Base-by-base conservation (phyloP, 176 grass and related monocot genomes). In the Puya raimondii region DNA sequence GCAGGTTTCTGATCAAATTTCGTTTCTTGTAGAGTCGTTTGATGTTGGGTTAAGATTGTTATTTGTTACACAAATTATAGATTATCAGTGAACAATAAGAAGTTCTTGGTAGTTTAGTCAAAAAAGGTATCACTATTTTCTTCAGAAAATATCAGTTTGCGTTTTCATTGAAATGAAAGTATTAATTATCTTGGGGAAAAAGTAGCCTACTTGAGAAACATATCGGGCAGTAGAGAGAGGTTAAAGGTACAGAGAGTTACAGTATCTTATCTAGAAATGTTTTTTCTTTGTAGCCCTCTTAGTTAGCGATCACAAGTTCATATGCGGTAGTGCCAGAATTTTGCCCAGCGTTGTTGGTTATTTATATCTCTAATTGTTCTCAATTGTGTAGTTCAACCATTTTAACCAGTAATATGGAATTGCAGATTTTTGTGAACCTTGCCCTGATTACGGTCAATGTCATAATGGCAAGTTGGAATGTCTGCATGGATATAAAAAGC, bases 351-450 rank as follows among this genome's bases (percentile, higher is more conserved):
- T 10, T 51, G 1, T 53, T 53, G 22, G 18, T 27, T 51, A 2
- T 52, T 52, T 14, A 66, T 27, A 47, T 27, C 25, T 29, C 33
- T 13, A 10, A 4, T 42, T 42, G 20, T 10, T 26, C 12, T 12
- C 21, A 52, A 9, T 16, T 2, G 26, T 52, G 9, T 16, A 9
- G 17, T 23, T 53, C 12, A 53, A 63, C 4, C 17, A 47, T 47
- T 72, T 42, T 72, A 49, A 65, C 14, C 26, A 50, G 15, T 17
- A 23, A 26, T 22, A 47, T 51, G 53, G 53, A 51, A 61, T 9
- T 66, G 65, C 81, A 95, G 91, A 87, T 80, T 81, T 78, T 57
- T 92, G 89, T 23, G 70, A 86, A 56, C 91, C 83, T 69, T 96
- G 91, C 66, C 91, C 91, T 48, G 22, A 66, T 9, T 74, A 88